phyloP scores from a whole-genome alignment of 331 rosid species.

The Saraca asoca region DNA sequence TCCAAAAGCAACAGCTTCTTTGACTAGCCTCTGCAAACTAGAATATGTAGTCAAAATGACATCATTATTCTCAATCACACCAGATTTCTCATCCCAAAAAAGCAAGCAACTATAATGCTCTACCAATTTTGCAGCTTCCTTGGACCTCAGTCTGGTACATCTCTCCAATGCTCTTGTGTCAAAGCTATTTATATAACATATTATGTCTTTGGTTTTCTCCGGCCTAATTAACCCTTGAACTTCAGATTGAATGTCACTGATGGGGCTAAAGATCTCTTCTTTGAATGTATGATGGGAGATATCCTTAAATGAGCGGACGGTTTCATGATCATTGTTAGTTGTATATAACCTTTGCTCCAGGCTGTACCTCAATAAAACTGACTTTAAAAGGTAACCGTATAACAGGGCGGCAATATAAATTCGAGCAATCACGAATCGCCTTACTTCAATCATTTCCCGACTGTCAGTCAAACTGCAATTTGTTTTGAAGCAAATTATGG shows the following conservation, averaged over 20 bases:
- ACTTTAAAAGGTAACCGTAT: conserved; percentile 87
- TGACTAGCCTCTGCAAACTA: conserved; percentile 79
- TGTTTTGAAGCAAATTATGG: conserved; percentile 76
- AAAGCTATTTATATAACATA: conserved; percentile 63
- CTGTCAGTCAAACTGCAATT: conserved; percentile 74
- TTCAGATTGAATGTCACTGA: conserved; percentile 40
- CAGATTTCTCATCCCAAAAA: conserved; percentile 51
- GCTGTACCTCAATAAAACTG: conserved; percentile 69
- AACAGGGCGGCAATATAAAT: conserved; percentile 76
- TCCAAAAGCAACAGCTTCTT: conserved; percentile 97
- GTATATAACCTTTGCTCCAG: conserved; percentile 57
- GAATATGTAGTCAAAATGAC: conserved; percentile 82
- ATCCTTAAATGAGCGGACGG: conserved; percentile 45
- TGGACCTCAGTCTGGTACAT: conserved; percentile 74
- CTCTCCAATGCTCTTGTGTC: conserved; percentile 67
- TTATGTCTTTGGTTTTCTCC: conserved; percentile 54
- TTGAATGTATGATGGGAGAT: conserved; percentile 49
- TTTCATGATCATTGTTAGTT: conserved; percentile 45
- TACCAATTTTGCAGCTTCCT: conserved; percentile 72
- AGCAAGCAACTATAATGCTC: conserved; percentile 74
- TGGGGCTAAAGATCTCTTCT: conserved; percentile 47
- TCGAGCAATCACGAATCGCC: conserved; percentile 52
- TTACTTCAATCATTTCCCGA: conserved; percentile 76
- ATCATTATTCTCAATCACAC: conserved; percentile 52
- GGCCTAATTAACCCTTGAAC: conserved; percentile 37